These are phyloP conservation scores for Fusarium camptoceras DNA, from an alignment of 2,329 filamentous ascomycete species.

Conservation along the genomic window DNA sequence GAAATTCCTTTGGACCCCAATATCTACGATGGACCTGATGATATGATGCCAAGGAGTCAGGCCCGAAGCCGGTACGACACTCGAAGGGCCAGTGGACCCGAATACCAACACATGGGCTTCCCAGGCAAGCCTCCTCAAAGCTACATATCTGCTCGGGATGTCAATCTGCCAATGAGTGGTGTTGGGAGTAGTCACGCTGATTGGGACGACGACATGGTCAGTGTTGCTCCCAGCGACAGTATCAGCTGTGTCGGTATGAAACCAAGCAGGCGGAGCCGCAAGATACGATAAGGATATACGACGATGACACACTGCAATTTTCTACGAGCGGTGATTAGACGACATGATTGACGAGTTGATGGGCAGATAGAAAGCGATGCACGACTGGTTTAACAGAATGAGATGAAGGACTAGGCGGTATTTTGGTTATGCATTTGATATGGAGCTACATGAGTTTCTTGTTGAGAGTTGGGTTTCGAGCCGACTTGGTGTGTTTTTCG, in stretches of 20 bases:
- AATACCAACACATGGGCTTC: constrained; percentile 36
- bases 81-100: constrained; percentile 33
- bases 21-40: constrained; percentile 31
- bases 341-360: constrained; percentile 28
- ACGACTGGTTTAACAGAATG: constrained; percentile 14
- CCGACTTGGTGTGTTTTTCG: neutral
- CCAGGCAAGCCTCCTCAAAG: constrained; percentile 43
- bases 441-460: constrained; percentile 1
- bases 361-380: constrained; percentile 24
- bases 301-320: constrained; percentile 19
- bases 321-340: constrained; percentile 16
- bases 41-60: constrained; percentile 48
- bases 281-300: constrained; percentile 34
- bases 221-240: constrained; percentile 70
- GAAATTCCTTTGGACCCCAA: constrained; percentile 36
- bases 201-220: constrained; percentile 63
- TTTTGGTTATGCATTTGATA: constrained; percentile 10
- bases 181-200: constrained; percentile 56
- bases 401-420: constrained; percentile 6
- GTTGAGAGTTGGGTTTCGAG: constrained; percentile 4
- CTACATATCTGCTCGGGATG: constrained; percentile 49
- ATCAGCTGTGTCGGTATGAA: constrained; percentile 69
- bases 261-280: constrained; percentile 45
- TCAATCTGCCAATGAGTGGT: constrained; percentile 57
- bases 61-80: constrained; percentile 46